A percentile compares a stretch with the other conserved stretches of the same genome.
Conservation (phyloP, 495 filamentous ascomycete species). For the Hypoxylon perforatum region DNA sequence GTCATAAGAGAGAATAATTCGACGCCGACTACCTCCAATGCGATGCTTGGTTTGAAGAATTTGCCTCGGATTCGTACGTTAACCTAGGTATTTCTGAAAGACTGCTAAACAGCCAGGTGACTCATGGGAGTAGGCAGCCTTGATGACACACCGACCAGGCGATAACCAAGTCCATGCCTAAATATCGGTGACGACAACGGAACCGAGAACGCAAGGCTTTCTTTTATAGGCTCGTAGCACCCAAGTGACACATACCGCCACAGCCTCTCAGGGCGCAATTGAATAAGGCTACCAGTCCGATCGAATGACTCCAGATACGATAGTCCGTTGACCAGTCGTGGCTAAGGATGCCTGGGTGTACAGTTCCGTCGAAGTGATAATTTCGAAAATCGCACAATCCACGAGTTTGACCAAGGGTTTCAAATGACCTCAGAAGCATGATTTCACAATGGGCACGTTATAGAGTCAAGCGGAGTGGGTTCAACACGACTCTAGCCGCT, state of each 20-base stretch:
- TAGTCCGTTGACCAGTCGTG: background rate
- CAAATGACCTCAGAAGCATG: slow-evolving; percentile 6
- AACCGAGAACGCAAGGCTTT: background rate
- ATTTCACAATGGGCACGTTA: slow-evolving; percentile 31
- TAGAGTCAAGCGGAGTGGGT: slow-evolving; percentile 16
- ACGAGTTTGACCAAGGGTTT: slow-evolving; percentile 4
- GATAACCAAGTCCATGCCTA: background rate
- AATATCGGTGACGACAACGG: background rate
- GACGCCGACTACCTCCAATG: slow-evolving; percentile 7
- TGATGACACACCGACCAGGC: slow-evolving; percentile 9
- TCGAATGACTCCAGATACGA: background rate
- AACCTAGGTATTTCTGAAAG: slow-evolving; percentile 23
- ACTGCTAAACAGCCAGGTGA: slow-evolving; percentile 27
- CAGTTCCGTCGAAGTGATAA: slow-evolving; percentile 15
- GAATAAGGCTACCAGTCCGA: background rate
- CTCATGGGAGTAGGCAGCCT: slow-evolving; percentile 20
- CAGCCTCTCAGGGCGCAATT: background rate
- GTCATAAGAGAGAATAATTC: background rate
- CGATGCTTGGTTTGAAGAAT: slow-evolving; percentile 21
- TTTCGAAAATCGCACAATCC: slow-evolving; percentile 16
- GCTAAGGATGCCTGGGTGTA: slow-evolving; percentile 7
- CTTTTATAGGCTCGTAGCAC: slow-evolving; percentile 6
- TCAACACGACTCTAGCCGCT: slow-evolving; percentile 16
- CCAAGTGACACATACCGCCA: slow-evolving; percentile 6
- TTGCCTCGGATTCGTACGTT: slow-evolving; percentile 19